Evolutionary conservation across 768 basidiomycete genomes (phyloP).

Genomic region (Collybia mongolica): DNA sequence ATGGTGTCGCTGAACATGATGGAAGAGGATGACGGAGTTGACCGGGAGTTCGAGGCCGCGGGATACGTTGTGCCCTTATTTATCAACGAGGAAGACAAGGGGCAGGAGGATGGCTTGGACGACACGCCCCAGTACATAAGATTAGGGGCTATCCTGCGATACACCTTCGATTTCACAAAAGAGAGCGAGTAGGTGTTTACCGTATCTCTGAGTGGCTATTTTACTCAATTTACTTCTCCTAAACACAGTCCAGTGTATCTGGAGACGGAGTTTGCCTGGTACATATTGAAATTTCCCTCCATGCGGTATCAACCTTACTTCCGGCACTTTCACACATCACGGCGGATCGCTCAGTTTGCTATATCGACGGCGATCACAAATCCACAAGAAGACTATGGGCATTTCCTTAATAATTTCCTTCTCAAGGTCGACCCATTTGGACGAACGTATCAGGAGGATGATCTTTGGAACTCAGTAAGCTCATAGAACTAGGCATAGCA

Average conservation of each 20-base stretch:
- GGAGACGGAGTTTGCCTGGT: constrained; percentile 64
- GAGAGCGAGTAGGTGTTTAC: constrained; percentile 49
- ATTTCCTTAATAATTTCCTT: constrained; percentile 34
- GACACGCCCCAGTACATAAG: constrained; percentile 34
- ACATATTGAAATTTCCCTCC: constrained; percentile 52
- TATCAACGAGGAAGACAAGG: constrained; percentile 60
- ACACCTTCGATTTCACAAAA: constrained; percentile 49
- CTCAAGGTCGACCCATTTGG: constrained; percentile 34
- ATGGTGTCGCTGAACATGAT: constrained; percentile 48
- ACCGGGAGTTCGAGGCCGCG: constrained; percentile 48
- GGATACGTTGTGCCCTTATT: constrained; percentile 50
- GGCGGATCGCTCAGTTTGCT: constrained; percentile 50
- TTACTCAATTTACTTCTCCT: constrained; percentile 3
- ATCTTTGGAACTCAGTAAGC: constrained; percentile 32
- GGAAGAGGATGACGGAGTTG: constrained; percentile 38
- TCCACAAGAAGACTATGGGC: constrained; percentile 24
- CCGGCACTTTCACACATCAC: constrained; percentile 47
- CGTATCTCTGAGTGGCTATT: neutral
- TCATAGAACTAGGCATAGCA: neutral
- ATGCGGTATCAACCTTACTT: constrained; percentile 41
- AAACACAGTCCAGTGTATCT: constrained; percentile 57
- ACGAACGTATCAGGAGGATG: constrained; percentile 27
- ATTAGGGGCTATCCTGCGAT: constrained; percentile 46
- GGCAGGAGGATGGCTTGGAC: constrained; percentile 49
- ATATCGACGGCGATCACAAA: constrained; percentile 31